Conservation (phyloP, 441 rosid genomes). For the Omphalea diandra region DNA sequence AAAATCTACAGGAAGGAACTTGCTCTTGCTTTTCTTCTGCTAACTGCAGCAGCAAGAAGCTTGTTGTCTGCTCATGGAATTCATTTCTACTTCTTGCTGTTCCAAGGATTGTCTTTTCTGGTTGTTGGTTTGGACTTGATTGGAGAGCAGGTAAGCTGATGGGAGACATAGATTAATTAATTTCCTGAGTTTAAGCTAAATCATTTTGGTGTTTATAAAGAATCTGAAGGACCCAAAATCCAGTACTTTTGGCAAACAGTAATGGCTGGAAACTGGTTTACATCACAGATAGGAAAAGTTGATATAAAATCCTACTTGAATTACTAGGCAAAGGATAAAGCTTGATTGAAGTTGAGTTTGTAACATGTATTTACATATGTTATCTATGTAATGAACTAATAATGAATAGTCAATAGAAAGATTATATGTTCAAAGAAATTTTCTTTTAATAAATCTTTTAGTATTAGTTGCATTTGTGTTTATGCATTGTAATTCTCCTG, state of each 20-base stretch:
- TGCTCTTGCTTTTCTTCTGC: conserved; percentile 75
- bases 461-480: no score
- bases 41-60: conserved; percentile 87
- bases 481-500: no score
- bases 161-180: neutral
- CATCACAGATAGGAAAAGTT: conserved; percentile 21
- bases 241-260: conserved; percentile 23
- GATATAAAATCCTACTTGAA: conserved; percentile 7
- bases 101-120: conserved; percentile 84
- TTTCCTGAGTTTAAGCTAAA: neutral
- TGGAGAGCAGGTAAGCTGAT: conserved; percentile 82
- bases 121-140: conserved; percentile 90
- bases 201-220: conserved; percentile 24
- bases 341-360: conserved; percentile 18
- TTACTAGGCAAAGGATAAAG: neutral
- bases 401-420: conserved; percentile 3
- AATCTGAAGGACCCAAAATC: conserved; percentile 19
- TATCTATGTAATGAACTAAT: conserved; percentile 12
- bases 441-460: no score
- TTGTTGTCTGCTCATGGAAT: conserved; percentile 82
- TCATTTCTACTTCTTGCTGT: conserved; percentile 89
- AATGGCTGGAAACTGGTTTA: conserved; percentile 13
- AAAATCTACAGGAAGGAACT: conserved; percentile 75
- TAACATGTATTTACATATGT: conserved; percentile 3
- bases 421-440: conserved; percentile 5